Base-by-base conservation (phyloP, 192 early-diverging fungal species). In the Mortierella hygrophila region DNA sequence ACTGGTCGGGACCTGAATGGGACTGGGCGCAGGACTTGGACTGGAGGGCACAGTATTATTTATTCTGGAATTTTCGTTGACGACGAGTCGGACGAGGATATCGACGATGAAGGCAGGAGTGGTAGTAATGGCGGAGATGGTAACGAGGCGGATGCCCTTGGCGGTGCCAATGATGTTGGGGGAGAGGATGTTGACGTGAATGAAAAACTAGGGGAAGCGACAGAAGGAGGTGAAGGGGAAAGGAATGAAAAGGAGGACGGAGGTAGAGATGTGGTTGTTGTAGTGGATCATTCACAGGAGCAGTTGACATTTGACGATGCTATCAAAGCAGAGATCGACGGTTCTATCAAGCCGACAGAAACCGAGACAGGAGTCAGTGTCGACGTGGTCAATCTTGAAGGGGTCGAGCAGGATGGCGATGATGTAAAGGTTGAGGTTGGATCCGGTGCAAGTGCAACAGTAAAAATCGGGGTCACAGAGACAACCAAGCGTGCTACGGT, bases 1-100 rank as follows among this genome's bases (percentile, higher is more conserved):
- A 49, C 84, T 3, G 81, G 81, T 57, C 29, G 74, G 37, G 76
- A 75, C 37, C 70, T 52, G 16, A 86, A 81, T 23, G 84, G 79
- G 9, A 77, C 79, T 21, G 84, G 75, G 1, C 44, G 84, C 8
- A 79, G 84, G 68, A 86, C 84, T 6, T 86, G 84, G 84, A 86
- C 84, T 8, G 79, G 84, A 41, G 84, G 84, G 7, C 84, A 81
- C 42, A 86, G 79, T 65, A 86, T 86, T 68, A 86, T 86, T n/a
- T 86, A 86, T 42, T 86, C 84, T 15, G 84, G 84, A 8, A 86
- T 86, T 41, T 77, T 86, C 57, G 75, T 80, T 11, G 84, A 86
- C 13, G 84, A 86, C 13, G 79, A 77, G n/a, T 86, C 84, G 8
- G 84, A 81, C 46, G 84, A 85, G 26, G 52, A 78, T 8, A 23